These are phyloP conservation scores for Geranomyces variabilis DNA, from an alignment of 192 early-diverging fungal genomes.

Conservation along the genomic window DNA sequence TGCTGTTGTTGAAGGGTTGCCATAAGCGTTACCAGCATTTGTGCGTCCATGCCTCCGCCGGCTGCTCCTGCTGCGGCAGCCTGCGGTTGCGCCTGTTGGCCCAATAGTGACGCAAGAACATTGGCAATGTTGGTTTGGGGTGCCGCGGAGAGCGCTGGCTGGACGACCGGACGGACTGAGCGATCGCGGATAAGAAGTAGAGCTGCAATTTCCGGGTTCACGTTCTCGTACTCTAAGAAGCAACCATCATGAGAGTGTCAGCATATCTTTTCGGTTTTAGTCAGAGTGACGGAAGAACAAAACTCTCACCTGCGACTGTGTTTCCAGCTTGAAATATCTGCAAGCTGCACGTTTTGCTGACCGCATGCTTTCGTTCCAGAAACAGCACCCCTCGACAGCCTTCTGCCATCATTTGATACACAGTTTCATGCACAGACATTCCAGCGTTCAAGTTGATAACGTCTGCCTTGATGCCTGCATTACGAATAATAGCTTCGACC, in stretches of 20 bases:
- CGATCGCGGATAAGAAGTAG: conserved; percentile 42
- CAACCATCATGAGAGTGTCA: neutral
- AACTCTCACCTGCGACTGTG: conserved; percentile 38
- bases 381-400: conserved; percentile 51
- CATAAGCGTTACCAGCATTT: conserved; percentile 22
- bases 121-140: conserved; percentile 11
- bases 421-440: conserved; percentile 34
- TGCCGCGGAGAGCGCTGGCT: conserved; percentile 4
- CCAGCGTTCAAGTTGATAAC: conserved; percentile 36
- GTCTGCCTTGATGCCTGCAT: conserved; percentile 36
- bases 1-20: conserved; percentile 24
- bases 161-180: conserved; percentile 20
- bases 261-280: neutral
- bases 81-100: conserved; percentile 19
- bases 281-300: neutral
- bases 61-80: conserved; percentile 1
- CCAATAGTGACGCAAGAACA: conserved; percentile 12
- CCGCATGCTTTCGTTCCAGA: conserved; percentile 45
- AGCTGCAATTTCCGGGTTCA: conserved; percentile 40
- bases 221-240: conserved; percentile 48
- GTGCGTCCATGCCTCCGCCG: conserved; percentile 10
- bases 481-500: conserved; percentile 14
- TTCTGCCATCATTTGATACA: conserved; percentile 50
- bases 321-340: conserved; percentile 47
- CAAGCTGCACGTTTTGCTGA: conserved; percentile 36